Evolutionary conservation across 306 rosid genomes (phyloP), one percentile per base, ranked within the genome.

Genomic region (Dalbergia cultrata): DNA sequence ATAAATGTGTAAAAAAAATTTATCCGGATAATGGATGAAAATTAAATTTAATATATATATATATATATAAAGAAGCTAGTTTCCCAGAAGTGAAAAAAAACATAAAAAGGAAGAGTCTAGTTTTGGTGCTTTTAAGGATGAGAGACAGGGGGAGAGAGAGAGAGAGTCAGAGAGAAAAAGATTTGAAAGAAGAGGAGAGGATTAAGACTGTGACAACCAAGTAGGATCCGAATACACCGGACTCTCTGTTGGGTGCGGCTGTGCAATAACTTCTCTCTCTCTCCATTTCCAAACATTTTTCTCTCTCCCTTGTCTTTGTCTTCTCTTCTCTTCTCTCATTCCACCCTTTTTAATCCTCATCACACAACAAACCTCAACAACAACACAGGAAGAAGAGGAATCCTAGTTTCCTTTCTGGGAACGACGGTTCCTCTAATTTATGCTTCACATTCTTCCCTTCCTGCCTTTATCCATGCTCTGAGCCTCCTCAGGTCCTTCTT

Each of bases 401-500:
- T 87, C 94, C 4, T 53, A 57, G 89, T 92, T 90, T 91, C 91
- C 14, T 71, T 64, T n/a, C 39, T 6, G 14, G 94, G 92, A 85
- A 89, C 90, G 76, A 82, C 61, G 91, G 67, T 81, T 85, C 91
- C 86, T 89, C 86, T 89, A 90, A 0, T 87, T 61, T 50, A 69
- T 80, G 89, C 87, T 54, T 7, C 31, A 68, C 1, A 50, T 66
- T 21, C 34, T 26, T 26, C 31, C 31, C 3, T 21, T 59, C 12
- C 56, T 13, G 5, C 45, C 4, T n/a, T 64, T 82, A 19, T 56
- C 16, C 75, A 43, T 72, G 74, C 61, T 43, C 5, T 57, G 9
- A 21, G 4, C 7, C 12, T 53, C 73, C 49, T 59, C 75, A 83
- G 88, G 89, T 87, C 18, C 10, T 31, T 84, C 10, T 54, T 47